Evolutionary conservation across 2,329 filamentous ascomycete species (phyloP).

Genomic region (Hypomyces perniciosus): DNA sequence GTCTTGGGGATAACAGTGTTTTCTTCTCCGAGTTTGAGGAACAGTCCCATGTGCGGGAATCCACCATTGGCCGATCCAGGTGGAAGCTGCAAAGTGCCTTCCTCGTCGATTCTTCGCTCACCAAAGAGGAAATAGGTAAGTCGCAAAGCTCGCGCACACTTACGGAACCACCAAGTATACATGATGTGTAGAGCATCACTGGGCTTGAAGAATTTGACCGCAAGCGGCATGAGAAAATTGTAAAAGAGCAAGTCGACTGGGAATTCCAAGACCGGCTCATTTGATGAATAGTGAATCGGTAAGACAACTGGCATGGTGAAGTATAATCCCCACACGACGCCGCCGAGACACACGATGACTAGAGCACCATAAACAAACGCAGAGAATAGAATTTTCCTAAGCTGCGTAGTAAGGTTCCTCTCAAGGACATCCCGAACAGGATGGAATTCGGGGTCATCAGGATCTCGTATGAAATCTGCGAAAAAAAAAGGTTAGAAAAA

Average conservation of each 20-base stretch:
- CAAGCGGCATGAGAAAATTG: constrained; percentile 89
- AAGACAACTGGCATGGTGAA: constrained; percentile 64
- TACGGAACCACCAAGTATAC: constrained; percentile 95
- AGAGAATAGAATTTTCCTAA: constrained; percentile 93
- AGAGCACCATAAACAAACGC: constrained; percentile 91
- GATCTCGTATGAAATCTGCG: constrained; percentile 89
- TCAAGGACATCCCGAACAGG: constrained; percentile 95
- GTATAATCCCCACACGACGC: constrained; percentile 88
- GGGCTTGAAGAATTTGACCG: constrained; percentile 77
- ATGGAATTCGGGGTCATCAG: constrained; percentile 96
- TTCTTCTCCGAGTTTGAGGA: constrained; percentile 41
- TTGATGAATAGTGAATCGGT: constrained; percentile 89
- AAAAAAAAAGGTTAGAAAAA: constrained; percentile 13
- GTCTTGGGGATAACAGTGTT: constrained; percentile 45
- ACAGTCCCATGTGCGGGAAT: constrained; percentile 35
- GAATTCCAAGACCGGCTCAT: constrained; percentile 88
- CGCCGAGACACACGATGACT: constrained; percentile 87
- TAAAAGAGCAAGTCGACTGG: constrained; percentile 92
- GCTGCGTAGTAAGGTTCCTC: constrained; percentile 82
- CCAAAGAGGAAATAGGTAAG: constrained; percentile 92
- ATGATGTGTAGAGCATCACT: constrained; percentile 76
- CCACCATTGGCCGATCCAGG: constrained; percentile 25
- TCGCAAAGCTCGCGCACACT: constrained; percentile 71
- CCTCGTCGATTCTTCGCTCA: constrained; percentile 73
- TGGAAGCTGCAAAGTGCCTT: constrained; percentile 56